Evolutionary conservation across 345 rosid species (phyloP).

Genomic region (Lumnitzera racemosa): DNA sequence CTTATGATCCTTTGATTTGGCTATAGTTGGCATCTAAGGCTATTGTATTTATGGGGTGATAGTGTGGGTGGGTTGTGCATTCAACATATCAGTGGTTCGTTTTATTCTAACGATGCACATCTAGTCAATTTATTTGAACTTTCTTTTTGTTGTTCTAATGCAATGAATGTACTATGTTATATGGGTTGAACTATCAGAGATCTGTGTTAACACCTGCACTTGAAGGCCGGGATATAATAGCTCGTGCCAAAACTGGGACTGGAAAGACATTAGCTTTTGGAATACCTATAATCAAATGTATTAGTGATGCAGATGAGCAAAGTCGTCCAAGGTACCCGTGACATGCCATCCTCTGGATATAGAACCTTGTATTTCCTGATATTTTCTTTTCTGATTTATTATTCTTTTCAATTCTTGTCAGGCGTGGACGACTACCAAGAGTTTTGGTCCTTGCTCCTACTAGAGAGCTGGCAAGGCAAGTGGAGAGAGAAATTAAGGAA

Average conservation of each 20-base stretch:
- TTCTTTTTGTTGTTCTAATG: too few species aligned
- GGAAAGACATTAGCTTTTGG: conserved; percentile 99
- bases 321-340: conserved; percentile 39
- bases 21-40: too few species aligned
- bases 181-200: conserved; percentile 30
- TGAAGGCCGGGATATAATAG: conserved; percentile 82
- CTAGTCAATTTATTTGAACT: too few species aligned
- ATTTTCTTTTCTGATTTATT: neutral
- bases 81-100: too few species aligned
- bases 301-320: conserved; percentile 52
- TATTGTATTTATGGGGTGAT: too few species aligned
- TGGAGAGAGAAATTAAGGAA: conserved; percentile 89
- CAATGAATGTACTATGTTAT: neutral
- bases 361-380: neutral
- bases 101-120: too few species aligned
- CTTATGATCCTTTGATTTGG: too few species aligned
- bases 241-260: conserved; percentile 98
- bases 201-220: conserved; percentile 87
- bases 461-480: conserved; percentile 89
- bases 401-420: conserved; percentile 11
- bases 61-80: too few species aligned
- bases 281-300: conserved; percentile 75
- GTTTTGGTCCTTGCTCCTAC: conserved; percentile 84
- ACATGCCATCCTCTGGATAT: neutral
- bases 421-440: conserved; percentile 76